Evolutionary conservation across 2,329 filamentous ascomycete genomes (phyloP), one percentile per base, ranked within the genome.

Genomic region (Trichoderma afroharzianum): DNA sequence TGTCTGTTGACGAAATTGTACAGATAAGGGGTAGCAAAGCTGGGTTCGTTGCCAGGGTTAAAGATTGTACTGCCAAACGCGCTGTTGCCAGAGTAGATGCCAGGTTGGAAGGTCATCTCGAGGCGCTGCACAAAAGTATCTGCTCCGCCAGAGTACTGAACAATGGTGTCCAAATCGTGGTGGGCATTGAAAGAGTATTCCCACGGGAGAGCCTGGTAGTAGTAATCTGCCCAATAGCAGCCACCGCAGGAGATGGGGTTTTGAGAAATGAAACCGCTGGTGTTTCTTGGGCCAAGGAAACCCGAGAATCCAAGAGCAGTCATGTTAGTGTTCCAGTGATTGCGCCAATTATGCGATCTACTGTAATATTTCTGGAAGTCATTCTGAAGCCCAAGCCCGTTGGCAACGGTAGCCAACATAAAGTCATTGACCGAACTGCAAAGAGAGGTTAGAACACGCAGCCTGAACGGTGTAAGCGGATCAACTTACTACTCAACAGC

Each of bases 171-270:
- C 71, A 91, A 82, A 78, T 93, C 91, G 78, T 93, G 91, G 63
- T 91, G 87, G n/a, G 89, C 87, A 72, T 90, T 90, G 83, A 91
- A 90, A 6, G 86, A 88, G 80, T 92, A 92, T 69, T 90, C 88
- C 84, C 88, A 91, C 0, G 89, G 86, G 9, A 86, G 84, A 11
- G 83, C 89, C 78, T 92, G 84, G 76, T 91, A 91, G 75, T 83
- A 81, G 15, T 83, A 81, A 75, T 90, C 87, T 3, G 80, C 83
- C 90, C 90, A 92, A 79, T 92, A 92, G 79, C 90, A 92, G 2
- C 88, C 88, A 8, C 85, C 87, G 74, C 90, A 91, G 32, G 78
- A 80, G 18, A 90, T 77, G 1, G 90, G 89, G 76, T 92, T 85
- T 72, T 90, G 88, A 0, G 81, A 75, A 9, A 82, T 76, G 74